Evolutionary conservation across 768 basidiomycete species (phyloP), one percentile per base, ranked within the genome.

Genomic region (Russula earlei): DNA sequence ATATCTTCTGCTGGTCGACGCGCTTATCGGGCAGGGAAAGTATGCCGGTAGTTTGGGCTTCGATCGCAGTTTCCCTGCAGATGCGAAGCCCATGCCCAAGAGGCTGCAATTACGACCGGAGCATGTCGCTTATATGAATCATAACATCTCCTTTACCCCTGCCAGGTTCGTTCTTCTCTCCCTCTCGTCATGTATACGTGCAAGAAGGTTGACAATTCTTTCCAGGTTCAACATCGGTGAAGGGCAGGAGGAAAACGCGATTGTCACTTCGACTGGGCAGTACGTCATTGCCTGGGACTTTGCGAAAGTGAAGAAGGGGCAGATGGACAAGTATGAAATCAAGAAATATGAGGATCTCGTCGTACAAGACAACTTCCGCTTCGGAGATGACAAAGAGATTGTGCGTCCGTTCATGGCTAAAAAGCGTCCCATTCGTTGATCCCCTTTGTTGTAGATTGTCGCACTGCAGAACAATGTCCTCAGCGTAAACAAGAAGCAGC

Each of bases 251-350:
- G 96, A 98, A 74, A 93, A 90, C 65, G 90, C 92, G 3, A 98
- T 98, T 55, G 85, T 98, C 45, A 98, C 95, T 0, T 91, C 92
- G 14, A 93, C 85, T 0, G 95, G 95, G 19, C 81, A 84, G 67
- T 97, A 82, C 63, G 88, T 97, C 55, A 79, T 97, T 65, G 93
- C 92, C 6, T 99, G 94, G 94, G 94, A 98, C 80, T 95, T 99
- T 68, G 80, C 78, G 43, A 92, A 94, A 67, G 89, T 98, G 61
- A 97, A 95, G 78, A 85, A 85, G 70, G 96, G 96, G 52, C 79
- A 81, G 48, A 76, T 87, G 41, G 90, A 92, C 70, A 87, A 87
- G 68, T 98, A 97, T 66, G 91, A 95, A 65, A 94, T 98, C 75
- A 93, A 94, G 79, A 86, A 86, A 74, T 97, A 96, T 67, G 87